A percentile compares a stretch with the other conserved stretches of the same genome.
Evolutionary conservation across 225 moss, liverwort and hornwort species (phyloP).

Genomic region (Sphagnum tenellum): DNA sequence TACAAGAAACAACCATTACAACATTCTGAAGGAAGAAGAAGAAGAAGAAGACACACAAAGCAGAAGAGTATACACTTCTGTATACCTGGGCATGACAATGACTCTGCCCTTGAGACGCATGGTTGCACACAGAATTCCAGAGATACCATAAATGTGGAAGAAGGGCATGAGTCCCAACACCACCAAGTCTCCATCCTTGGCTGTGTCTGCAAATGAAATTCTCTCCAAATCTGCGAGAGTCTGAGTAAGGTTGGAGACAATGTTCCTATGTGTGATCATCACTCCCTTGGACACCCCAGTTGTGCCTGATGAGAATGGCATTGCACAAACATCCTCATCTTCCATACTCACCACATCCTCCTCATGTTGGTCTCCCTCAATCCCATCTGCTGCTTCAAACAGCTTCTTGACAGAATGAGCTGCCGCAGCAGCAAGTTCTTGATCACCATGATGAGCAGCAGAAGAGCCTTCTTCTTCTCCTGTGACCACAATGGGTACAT

Average conservation of each 20-base stretch:
- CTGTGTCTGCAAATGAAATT: conserved; percentile 15
- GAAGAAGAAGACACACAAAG: too few species aligned
- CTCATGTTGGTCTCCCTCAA: neutral
- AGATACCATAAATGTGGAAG: conserved; percentile 94
- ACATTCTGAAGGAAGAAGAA: too few species aligned
- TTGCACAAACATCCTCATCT: conserved; percentile 71
- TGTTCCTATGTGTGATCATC: conserved; percentile 81
- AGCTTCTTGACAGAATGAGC: conserved; percentile 24
- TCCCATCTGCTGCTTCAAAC: conserved; percentile 58
- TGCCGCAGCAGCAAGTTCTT: conserved; percentile 15
- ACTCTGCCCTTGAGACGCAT: conserved; percentile 73
- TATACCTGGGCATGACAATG: conserved; percentile 72
- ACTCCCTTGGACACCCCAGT: conserved; percentile 87
- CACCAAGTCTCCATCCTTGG: conserved; percentile 19
- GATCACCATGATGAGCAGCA: too few species aligned
- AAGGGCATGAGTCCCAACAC: conserved; percentile 93
- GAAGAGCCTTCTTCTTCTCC: too few species aligned
- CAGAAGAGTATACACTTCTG: too few species aligned
- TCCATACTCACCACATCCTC: conserved; percentile 36
- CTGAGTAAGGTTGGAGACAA: conserved; percentile 60
- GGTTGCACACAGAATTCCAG: conserved; percentile 64
- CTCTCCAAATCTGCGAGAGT: conserved; percentile 46
- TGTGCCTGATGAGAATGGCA: conserved; percentile 91
- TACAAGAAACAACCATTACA: too few species aligned
- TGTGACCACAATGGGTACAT: conserved; percentile 44